Conservation (phyloP, 2,329 filamentous ascomycete species). For the Parafenestella ontariensis region DNA sequence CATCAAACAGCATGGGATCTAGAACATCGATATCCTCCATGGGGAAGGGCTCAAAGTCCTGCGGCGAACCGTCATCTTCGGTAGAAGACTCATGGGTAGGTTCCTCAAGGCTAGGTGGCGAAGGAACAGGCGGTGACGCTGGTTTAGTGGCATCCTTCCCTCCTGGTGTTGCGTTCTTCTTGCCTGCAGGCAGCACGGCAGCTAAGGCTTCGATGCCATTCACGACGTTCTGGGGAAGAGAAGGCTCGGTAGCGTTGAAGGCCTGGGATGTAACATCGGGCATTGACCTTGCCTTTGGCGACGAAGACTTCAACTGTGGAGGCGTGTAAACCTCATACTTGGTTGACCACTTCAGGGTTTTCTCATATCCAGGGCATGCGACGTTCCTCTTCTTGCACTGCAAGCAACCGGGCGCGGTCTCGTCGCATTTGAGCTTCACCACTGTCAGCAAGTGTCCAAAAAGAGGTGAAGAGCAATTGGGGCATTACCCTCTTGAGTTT, state of each 20-base stretch:
- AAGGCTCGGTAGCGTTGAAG: slow-evolving; percentile 12
- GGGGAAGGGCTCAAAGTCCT: slow-evolving; percentile 32
- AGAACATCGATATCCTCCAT: slow-evolving; percentile 33
- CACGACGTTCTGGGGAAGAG: slow-evolving; percentile 40
- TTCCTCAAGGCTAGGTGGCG: slow-evolving; percentile 30
- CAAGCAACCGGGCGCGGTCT: slow-evolving; percentile 51
- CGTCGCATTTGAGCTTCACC: slow-evolving; percentile 54
- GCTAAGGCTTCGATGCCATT: slow-evolving; percentile 46
- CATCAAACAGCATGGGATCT: slow-evolving; percentile 36
- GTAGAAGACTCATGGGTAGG: slow-evolving; percentile 30
- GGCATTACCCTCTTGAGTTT: slow-evolving; percentile 44
- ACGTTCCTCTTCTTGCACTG: slow-evolving; percentile 54
- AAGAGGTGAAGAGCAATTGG: background rate
- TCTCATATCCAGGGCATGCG: slow-evolving; percentile 56
- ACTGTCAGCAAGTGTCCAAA: slow-evolving; percentile 21
- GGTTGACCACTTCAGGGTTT: slow-evolving; percentile 57
- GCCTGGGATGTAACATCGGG: slow-evolving; percentile 13
- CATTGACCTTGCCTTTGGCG: slow-evolving; percentile 20
- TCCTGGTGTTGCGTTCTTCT: slow-evolving; percentile 25
- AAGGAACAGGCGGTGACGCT: slow-evolving; percentile 24
- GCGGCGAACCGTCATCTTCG: slow-evolving; percentile 34
- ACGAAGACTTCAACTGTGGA: slow-evolving; percentile 30
- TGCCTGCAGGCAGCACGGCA: slow-evolving; percentile 43
- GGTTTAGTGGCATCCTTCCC: slow-evolving; percentile 19
- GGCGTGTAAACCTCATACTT: slow-evolving; percentile 57